phyloP scores from a whole-genome alignment of 352 stramenopile genomes.

The Globisporangium splendens region DNA sequence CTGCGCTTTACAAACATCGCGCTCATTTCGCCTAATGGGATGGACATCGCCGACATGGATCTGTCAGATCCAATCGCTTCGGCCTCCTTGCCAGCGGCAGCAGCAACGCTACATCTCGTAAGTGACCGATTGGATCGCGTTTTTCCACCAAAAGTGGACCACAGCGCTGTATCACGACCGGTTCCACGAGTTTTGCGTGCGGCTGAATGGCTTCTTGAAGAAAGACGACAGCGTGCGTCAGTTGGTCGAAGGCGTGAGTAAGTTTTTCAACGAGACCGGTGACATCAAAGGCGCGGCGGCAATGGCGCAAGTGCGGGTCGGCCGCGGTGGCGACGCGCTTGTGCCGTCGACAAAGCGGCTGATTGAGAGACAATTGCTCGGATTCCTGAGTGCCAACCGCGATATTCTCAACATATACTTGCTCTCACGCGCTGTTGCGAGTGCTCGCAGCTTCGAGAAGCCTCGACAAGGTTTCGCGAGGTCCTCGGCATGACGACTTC shows the following conservation, averaged over 20 bases:
- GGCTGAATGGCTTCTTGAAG: conserved; percentile 49
- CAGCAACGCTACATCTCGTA: conserved; percentile 25
- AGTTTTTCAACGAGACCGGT: conserved; percentile 60
- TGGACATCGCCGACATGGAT: conserved; percentile 36
- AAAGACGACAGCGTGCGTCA: conserved; percentile 69
- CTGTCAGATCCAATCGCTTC: conserved; percentile 7
- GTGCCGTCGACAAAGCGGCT: conserved; percentile 68
- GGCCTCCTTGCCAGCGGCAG: neutral
- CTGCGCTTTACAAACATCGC: conserved; percentile 84
- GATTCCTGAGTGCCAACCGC: conserved; percentile 70
- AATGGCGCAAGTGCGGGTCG: conserved; percentile 63
- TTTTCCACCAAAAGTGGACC: conserved; percentile 79
- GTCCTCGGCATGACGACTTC: too few species aligned
- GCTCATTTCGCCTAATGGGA: conserved; percentile 73
- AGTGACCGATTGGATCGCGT: conserved; percentile 81
- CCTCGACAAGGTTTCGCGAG: too few species aligned
- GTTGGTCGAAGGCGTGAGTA: conserved; percentile 54
- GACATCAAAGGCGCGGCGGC: conserved; percentile 60
- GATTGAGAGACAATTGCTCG: conserved; percentile 73
- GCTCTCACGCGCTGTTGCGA: conserved; percentile 32
- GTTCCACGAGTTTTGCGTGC: conserved; percentile 66
- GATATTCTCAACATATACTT: conserved; percentile 84
- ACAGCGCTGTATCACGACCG: conserved; percentile 75
- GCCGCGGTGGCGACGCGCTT: conserved; percentile 47
- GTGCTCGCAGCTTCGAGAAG: neutral